Base-by-base conservation (phyloP, 2,329 filamentous ascomycete genomes). In the Alternaria ethzedia region DNA sequence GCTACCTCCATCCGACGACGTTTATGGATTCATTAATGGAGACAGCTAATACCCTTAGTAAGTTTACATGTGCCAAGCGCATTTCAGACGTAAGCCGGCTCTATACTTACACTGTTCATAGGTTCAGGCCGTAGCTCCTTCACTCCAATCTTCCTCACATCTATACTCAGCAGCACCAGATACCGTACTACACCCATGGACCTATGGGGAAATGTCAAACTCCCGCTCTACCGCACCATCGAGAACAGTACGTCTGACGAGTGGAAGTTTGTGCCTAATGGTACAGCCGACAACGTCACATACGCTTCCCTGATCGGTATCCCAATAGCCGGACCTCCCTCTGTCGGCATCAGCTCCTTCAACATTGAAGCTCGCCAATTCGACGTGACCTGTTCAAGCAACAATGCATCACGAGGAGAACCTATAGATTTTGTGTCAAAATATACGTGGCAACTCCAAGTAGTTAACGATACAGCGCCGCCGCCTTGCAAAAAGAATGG, bases 301-400 rank as follows among this genome's bases (percentile, higher is more conserved):
- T 77, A 74, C 63, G 67, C 65, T 15, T 77, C 75, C 6, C 41
- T 75, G 3, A 70, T 77, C 11, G 75, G 75, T 2, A 65, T 77
- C 11, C 74, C 74, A 0, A 61, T 75, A 15, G 59, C 59, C 8
- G 61, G 66, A 3, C 6, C 64, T 41, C 43, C 21, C n/a, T 32
- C 52, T 4, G 44, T 52, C 8, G 69, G 66, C 6, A 50, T 56
- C 25, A 73, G 65, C 51, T 73, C 60, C 66, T 59, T 58, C 20
- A 62, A 57, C 10, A 56, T 76, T n/a, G 69, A 68, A 51, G 67
- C 72, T 28, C 65, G 73, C 21, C 72, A 77, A 54, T 78, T 66
- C 41, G 72, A 77, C 17, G 45, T 78, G 10, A 65, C 55, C 9
- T 78, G 75, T 54, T 63, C 57, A 12, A 73, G 57, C 49, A 74